Evolutionary conservation across 1,284 basidiomycete species (phyloP), one percentile per base, ranked within the genome.

Genomic region (Wolfiporia cocos): DNA sequence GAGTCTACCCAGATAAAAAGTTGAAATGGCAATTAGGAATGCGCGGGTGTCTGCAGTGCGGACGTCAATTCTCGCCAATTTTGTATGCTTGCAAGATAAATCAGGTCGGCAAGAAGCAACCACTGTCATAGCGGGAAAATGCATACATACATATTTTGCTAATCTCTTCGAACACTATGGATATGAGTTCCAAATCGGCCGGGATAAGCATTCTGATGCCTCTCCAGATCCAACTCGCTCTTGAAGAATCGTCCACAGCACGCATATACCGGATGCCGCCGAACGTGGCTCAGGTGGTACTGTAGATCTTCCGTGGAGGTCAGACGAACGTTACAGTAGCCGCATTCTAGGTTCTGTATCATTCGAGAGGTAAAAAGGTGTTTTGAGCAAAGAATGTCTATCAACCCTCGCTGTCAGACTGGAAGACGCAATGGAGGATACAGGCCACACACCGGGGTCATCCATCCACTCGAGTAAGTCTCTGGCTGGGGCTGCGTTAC

Each of bases 181-280:
- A 20, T 10, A 35, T 35, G 34, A 5, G 4, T 7, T 10, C 15
- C 34, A 21, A 19, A 22, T 4, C 34, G 34, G 9, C 20, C 22
- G 7, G 18, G 34, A 7, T 10, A 10, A 14, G 31, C 18, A 39
- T 15, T 17, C 7, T 5, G 9, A 51, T 69, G 67, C 34, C 57
- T 52, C n/a, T 64, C 55, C 37, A 55, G 64, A 46, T 68, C 64
- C 10, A 43, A 40, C 14, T 52, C 56, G n/a, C 56, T 55, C 37
- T 52, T 55, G 59, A 68, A 69, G 51, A 69, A 67, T 39, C 64
- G 48, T 7, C 66, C 66, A 43, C 67, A 68, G 47, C 67, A 69
- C 2, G 65, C 59, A 44, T 59, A 69, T 12, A 68, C 62, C 1
- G 54, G 43, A 49, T 69, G 67, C 37, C 49, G 52, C 10, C 52